These are phyloP conservation scores for Chimonanthus salicifolius DNA, from an alignment of 164 flowering plant species.

Conservation along the genomic window DNA sequence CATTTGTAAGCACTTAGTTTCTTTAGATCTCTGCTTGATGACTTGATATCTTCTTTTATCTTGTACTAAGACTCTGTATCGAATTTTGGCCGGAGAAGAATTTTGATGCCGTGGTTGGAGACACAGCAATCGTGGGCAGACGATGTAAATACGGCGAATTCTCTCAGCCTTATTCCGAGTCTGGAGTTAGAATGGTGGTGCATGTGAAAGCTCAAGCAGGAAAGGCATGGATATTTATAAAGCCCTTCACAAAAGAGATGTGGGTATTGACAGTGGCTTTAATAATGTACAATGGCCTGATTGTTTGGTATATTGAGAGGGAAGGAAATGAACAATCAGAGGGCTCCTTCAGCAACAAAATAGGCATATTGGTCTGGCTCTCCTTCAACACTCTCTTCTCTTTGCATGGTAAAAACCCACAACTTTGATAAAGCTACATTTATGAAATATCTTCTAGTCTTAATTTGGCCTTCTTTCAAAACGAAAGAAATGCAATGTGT, in stretches of 20 bases:
- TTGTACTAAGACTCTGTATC: not conserved
- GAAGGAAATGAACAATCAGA: constrained; percentile 9
- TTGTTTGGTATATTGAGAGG: constrained; percentile 12
- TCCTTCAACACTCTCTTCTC: constrained; percentile 23
- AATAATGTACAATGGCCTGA: constrained; percentile 8
- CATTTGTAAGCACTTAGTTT: not conserved
- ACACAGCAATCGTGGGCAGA: constrained; percentile 22
- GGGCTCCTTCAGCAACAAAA: constrained; percentile 13
- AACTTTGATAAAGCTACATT: not conserved
- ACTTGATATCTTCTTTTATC: not conserved
- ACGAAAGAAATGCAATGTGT: not conserved
- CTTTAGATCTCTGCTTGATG: not conserved
- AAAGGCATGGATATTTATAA: constrained; percentile 25
- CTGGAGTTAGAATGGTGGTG: constrained; percentile 33
- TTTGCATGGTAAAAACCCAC: constrained; percentile 6
- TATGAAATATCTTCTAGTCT: no score
- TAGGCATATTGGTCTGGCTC: constrained; percentile 21
- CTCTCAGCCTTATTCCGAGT: constrained; percentile 33
- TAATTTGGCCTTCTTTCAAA: not conserved
- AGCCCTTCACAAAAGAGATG: constrained; percentile 24
- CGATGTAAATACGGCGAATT: constrained; percentile 32
- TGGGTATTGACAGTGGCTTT: constrained; percentile 10
- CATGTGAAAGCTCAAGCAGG: constrained; percentile 8
- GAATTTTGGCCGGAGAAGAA: constrained; percentile 8
- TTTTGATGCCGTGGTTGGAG: constrained; percentile 33